Base-by-base conservation (phyloP, 2,329 filamentous ascomycete species). In the Alternaria arborescens region DNA sequence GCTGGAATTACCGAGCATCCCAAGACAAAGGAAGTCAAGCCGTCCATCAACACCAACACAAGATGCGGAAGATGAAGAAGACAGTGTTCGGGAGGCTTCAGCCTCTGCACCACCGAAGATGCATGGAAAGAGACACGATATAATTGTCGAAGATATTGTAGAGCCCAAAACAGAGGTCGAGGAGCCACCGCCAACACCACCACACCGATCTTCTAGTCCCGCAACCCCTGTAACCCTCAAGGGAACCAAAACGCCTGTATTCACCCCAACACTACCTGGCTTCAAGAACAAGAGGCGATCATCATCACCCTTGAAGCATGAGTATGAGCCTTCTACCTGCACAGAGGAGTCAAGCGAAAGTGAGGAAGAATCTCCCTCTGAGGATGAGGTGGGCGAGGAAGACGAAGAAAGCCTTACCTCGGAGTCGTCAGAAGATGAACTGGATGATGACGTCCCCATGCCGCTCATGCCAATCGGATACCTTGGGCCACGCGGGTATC, bases 261-360 rank as follows among this genome's bases (percentile, higher is more conserved):
- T 88, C 77, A 73, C 82, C 73, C 72, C 89, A 81, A 69, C 77
- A 69, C 68, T 79, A 57, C 71, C 81, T 64, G 75, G 80, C 75
- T 71, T 77, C 70, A 67, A 77, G 76, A 65, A 84, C 77, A 77
- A 90, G 73, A 88, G 94, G 44, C 88, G 93, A 18, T 91, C 89
- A 1, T 98, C 95, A 0, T 99, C 95, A 1, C 95, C 95, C 0
- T 83, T 99, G 51, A 99, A 99, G 81, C 94, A 98, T 75, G 94
- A 99, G 80, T 99, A 97, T 71, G 90, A 94, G 64, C 94, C 94
- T 14, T 98, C 95, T 16, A 88, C 87, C 7, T 87, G 87, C 46
- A 89, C 88, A 0, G 86, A 87, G 42, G 87, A 87, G 7, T 85
- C 84, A 8, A 85, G 82, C 1, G 84, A 87, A 55, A 88, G 85